Percentiles rank a stretch among this genome's conserved stretches.
These are phyloP conservation scores for Sarocladium strictum DNA, from an alignment of 2,329 filamentous ascomycete species.

Conservation along the genomic window DNA sequence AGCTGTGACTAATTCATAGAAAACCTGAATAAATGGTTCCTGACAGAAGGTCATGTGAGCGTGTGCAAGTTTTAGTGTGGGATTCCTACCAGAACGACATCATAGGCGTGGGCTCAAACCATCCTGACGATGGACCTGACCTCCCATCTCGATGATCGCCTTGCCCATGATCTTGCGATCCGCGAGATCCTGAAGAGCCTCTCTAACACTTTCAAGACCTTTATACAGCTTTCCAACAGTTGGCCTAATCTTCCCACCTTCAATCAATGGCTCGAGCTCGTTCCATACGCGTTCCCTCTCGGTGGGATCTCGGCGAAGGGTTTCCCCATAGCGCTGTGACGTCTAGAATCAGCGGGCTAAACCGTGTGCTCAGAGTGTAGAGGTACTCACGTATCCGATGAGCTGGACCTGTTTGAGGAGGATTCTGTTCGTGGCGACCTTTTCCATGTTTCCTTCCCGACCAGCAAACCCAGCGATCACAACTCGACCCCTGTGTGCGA, in stretches of 20 bases:
- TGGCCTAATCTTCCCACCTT: constrained; percentile 40
- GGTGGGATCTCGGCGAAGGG: constrained; percentile 40
- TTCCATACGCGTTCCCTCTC: constrained; percentile 44
- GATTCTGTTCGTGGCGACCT: constrained; percentile 47
- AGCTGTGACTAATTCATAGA: too few relatives aligned
- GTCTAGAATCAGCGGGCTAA: not conserved
- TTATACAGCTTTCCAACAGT: constrained; percentile 43
- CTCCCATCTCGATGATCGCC: constrained; percentile 39
- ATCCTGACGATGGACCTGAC: not conserved
- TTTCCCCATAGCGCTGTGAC: constrained; percentile 50
- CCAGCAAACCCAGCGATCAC: constrained; percentile 55
- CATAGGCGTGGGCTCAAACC: not conserved
- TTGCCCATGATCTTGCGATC: constrained; percentile 48
- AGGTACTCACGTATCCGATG: constrained; percentile 41
- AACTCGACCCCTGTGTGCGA: constrained; percentile 47
- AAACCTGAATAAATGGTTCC: too few relatives aligned
- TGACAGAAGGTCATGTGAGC: too few relatives aligned
- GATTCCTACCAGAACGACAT: not conserved
- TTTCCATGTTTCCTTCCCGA: constrained; percentile 44
- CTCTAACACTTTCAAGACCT: constrained; percentile 42
- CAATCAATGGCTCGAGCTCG: constrained; percentile 41
- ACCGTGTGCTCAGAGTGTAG: not conserved
- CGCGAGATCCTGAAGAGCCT: constrained; percentile 45
- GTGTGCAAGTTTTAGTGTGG: too few relatives aligned
- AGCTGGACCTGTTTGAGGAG: constrained; percentile 47